These are phyloP conservation scores for Centella asiatica DNA, from an alignment of 129 eudicot genomes.

Conservation along the genomic window DNA sequence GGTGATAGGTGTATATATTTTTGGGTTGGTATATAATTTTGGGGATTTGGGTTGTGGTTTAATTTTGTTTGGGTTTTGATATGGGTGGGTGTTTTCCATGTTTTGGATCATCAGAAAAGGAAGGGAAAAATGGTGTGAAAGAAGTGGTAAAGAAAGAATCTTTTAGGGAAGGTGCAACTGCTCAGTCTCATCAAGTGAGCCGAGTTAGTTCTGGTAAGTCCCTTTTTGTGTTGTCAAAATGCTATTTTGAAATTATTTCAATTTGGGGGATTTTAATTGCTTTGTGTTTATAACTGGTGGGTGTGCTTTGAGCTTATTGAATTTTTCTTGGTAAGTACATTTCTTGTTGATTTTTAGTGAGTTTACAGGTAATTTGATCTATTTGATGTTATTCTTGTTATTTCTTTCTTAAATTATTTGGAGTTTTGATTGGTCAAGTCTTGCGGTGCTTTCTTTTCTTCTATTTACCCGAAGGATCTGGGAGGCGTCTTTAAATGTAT, in stretches of 20 bases:
- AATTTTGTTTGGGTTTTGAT: conserved; percentile 27
- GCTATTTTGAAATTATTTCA: neutral
- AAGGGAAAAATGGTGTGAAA: conserved; percentile 29
- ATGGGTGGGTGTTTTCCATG: conserved; percentile 61
- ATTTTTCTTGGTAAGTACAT: neutral
- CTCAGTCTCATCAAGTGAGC: conserved; percentile 30
- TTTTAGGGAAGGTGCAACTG: conserved; percentile 36
- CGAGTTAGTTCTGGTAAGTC: conserved; percentile 37
- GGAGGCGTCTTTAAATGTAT: neutral
- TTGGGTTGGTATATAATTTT: neutral
- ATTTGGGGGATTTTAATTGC: neutral
- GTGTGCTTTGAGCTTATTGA: conserved; percentile 2
- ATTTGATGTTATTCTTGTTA: conserved; percentile 2
- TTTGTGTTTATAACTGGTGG: conserved; percentile 4
- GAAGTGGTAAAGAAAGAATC: conserved; percentile 40
- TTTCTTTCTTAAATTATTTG: neutral
- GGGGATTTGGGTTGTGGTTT: conserved; percentile 5
- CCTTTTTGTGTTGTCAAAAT: neutral
- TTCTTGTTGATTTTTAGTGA: neutral
- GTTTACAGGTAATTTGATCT: neutral
- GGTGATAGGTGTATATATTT: neutral
- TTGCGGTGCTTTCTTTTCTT: neutral
- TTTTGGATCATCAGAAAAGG: conserved; percentile 44
- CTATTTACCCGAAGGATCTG: too few species aligned
- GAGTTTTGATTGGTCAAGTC: neutral